Evolutionary conservation across 495 filamentous ascomycete species (phyloP), one percentile per base, ranked within the genome.

Genomic region (Talaromyces proteolyticus): DNA sequence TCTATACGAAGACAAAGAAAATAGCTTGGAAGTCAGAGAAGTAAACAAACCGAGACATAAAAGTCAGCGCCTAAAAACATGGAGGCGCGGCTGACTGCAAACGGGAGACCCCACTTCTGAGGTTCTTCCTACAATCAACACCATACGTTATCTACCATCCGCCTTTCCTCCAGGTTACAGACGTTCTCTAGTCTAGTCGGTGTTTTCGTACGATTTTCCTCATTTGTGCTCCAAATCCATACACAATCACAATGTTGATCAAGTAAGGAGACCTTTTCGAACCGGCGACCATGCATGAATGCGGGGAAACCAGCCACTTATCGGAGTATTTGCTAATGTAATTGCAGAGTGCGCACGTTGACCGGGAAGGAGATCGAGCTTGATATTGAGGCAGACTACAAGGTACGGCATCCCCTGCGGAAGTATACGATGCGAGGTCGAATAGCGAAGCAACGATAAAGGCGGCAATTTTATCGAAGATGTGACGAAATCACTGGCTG

Each of bases 301-400:
- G 19, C 19, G 29, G 26, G 17, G 21, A 44, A 47, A 22, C 17
- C 17, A 39, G 16, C 25, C 49, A 6, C 18, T 37, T 26, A 0
- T 7, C 43, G 16, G 36, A 36, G 11, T 14, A 41, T 19, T 18
- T 39, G 11, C 18, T 41, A 16, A 16, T 16, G n/a, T 6, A 5
- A 17, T 22, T 6, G 22, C 54, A 98, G 93, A 76, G 93, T 98
- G 66, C 87, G 93, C 61, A 98, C 93, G 58, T 83, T 98, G 50
- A 97, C 93, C 45, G 94, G 93, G 59, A 96, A 97, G 75, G 89
- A 97, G 71, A 97, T 98, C 70, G 91, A 96, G 73, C 81, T 98
- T 49, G 91, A 97, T 65, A 94, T 98, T 62, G 93, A 98, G 73
- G 72, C 81, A 7, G 85, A 91, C 57, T 91, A 95, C 73, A 94